phyloP scores from a whole-genome alignment of 441 rosid genomes.

The Arabidopsis lyrata region DNA sequence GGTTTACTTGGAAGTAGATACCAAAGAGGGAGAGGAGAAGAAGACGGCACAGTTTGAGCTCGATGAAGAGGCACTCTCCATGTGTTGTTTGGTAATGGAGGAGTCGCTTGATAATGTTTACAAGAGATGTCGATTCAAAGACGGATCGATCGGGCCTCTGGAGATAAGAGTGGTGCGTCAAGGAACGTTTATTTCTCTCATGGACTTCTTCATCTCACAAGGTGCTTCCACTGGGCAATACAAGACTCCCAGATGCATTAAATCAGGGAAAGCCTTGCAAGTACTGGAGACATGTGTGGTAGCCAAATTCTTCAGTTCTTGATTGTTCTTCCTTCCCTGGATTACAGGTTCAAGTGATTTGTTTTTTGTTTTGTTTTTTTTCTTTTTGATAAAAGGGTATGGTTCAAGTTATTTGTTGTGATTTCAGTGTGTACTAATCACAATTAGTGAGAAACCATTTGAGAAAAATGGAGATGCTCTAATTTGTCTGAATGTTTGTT shows the following conservation, averaged over 20 bases:
- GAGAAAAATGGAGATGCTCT: too few species aligned
- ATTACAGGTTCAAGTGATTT: neutral
- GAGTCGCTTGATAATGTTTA: slow-evolving; percentile 67
- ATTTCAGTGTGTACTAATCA: slow-evolving; percentile 1
- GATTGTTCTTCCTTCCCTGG: too few species aligned
- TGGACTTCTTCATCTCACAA: slow-evolving; percentile 66
- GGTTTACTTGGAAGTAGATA: slow-evolving; percentile 66
- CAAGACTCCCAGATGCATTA: slow-evolving; percentile 83
- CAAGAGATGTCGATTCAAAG: slow-evolving; percentile 66
- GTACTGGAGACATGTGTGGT: slow-evolving; percentile 60
- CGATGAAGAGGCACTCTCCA: slow-evolving; percentile 48
- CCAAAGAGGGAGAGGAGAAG: slow-evolving; percentile 40
- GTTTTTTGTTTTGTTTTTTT: too few species aligned
- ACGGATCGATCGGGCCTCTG: slow-evolving; percentile 66
- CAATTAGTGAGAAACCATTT: too few species aligned
- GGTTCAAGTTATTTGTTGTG: slow-evolving; percentile 6
- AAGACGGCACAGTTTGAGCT: slow-evolving; percentile 32
- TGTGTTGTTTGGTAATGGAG: slow-evolving; percentile 68
- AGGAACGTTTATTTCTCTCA: slow-evolving; percentile 71
- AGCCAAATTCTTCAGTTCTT: slow-evolving; percentile 57
- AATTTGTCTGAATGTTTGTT: neutral
- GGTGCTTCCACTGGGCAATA: slow-evolving; percentile 83
- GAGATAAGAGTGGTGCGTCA: slow-evolving; percentile 71
- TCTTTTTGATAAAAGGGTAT: too few species aligned
- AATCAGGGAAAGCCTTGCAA: slow-evolving; percentile 54